phyloP scores from a whole-genome alignment of 1,139 yeast genomes.

The Yamadazyma mexicana region DNA sequence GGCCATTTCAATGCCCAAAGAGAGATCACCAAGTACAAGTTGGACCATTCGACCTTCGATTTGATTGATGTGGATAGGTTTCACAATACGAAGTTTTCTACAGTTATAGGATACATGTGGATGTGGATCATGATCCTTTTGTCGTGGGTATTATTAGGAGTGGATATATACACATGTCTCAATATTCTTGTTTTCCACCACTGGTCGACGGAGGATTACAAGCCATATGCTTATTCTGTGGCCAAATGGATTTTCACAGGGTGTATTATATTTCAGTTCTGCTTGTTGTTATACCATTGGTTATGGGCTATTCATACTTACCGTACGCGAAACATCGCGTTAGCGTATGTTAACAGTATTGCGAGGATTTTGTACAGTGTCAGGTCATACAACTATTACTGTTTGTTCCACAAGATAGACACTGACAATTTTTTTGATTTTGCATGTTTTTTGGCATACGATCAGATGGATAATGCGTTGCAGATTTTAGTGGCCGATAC shows the following conservation, averaged over 20 bases:
- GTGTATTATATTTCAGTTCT: conserved; percentile 75
- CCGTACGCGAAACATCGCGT: conserved; percentile 64
- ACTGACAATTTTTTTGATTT: conserved; percentile 67
- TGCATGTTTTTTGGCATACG: conserved; percentile 65
- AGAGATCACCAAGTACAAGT: conserved; percentile 33
- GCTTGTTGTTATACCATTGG: conserved; percentile 58
- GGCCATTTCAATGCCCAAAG: conserved; percentile 21
- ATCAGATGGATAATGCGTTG: conserved; percentile 65
- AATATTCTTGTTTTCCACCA: conserved; percentile 71
- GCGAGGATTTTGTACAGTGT: conserved; percentile 61
- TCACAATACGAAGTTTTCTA: conserved; percentile 52
- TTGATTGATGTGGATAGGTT: conserved; percentile 46
- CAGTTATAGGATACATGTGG: conserved; percentile 53
- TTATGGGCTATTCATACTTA: conserved; percentile 60
- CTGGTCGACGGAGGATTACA: conserved; percentile 64
- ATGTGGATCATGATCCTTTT: conserved; percentile 54
- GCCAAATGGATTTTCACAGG: conserved; percentile 84
- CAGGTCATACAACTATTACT: conserved; percentile 61
- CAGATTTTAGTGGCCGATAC: conserved; percentile 73
- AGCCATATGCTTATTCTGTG: conserved; percentile 55
- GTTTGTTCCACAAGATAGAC: conserved; percentile 70
- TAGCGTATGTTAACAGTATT: conserved; percentile 66
- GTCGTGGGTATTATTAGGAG: conserved; percentile 59
- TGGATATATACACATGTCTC: conserved; percentile 80
- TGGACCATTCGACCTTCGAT: conserved; percentile 46